Percentiles rank a stretch among this genome's conserved stretches.
Evolutionary conservation across 495 filamentous ascomycete genomes (phyloP).

Genomic region (Collariella sp.): DNA sequence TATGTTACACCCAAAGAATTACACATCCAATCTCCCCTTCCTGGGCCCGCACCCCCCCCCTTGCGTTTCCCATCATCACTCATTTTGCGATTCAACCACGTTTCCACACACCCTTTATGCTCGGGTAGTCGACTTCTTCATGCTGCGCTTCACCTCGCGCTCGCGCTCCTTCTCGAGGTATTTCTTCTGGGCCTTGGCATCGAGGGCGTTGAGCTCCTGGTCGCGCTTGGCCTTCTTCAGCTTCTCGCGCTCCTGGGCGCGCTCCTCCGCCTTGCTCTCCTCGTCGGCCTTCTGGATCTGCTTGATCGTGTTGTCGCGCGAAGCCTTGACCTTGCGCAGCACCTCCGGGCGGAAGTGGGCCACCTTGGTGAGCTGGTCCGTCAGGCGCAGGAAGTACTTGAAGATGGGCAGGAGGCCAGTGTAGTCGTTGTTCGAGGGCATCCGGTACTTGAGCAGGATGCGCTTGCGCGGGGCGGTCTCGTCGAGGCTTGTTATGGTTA

Average conservation of each 20-base stretch:
- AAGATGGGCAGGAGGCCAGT: conserved; percentile 64
- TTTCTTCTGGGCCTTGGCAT: conserved; percentile 90
- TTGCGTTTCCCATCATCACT: conserved; percentile 32
- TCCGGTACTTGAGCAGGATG: conserved; percentile 61
- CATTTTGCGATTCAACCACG: conserved; percentile 26
- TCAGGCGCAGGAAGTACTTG: conserved; percentile 70
- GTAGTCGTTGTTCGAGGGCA: conserved; percentile 61
- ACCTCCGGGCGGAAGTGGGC: conserved; percentile 89
- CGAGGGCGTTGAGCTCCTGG: conserved; percentile 66
- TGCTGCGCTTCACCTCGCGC: conserved; percentile 63
- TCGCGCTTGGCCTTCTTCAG: conserved; percentile 91
- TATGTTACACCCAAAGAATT: neutral
- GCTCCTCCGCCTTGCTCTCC: conserved; percentile 91
- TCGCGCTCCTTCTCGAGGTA: conserved; percentile 86
- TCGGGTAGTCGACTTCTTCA: conserved; percentile 59
- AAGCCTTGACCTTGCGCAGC: conserved; percentile 66
- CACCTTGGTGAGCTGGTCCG: conserved; percentile 64
- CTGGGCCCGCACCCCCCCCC: conserved; percentile 2
- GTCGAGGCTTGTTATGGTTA: conserved; percentile 52
- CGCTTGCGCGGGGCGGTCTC: conserved; percentile 83
- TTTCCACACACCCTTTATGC: conserved; percentile 16
- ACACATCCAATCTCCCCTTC: neutral
- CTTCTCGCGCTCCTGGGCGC: conserved; percentile 67
- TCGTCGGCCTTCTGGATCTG: conserved; percentile 75
- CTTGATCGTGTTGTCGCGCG: conserved; percentile 73